These are phyloP conservation scores for Nakazawaea pomicola DNA, from an alignment of 805 yeast species.

Conservation along the genomic window DNA sequence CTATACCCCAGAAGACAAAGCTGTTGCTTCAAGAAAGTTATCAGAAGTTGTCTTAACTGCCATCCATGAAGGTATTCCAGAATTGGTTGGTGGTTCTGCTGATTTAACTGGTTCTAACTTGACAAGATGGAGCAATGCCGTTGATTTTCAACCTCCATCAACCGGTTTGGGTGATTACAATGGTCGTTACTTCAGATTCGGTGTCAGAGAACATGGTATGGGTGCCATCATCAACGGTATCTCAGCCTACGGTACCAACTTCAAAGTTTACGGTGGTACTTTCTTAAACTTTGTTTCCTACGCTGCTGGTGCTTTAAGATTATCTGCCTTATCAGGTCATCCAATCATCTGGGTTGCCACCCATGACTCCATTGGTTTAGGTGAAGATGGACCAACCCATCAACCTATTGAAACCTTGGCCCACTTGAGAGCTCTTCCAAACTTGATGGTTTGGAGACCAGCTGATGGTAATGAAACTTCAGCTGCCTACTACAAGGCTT, in stretches of 20 bases:
- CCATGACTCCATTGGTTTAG: constrained; percentile 85
- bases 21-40: constrained; percentile 92
- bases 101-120: constrained; percentile 96
- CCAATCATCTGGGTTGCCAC: constrained; percentile 87
- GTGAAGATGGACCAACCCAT: constrained; percentile 94
- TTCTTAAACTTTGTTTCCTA: constrained; percentile 88
- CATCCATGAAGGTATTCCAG: constrained; percentile 67
- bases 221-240: constrained; percentile 98
- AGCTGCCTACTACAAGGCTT: constrained; percentile 71
- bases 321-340: constrained; percentile 77
- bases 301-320: constrained; percentile 84
- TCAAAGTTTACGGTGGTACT: constrained; percentile 93
- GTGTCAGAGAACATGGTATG: constrained; percentile 99
- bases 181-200: constrained; percentile 95
- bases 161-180: constrained; percentile 77
- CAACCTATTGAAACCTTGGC: constrained; percentile 89
- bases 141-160: constrained; percentile 88
- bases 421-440: constrained; percentile 81
- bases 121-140: constrained; percentile 79
- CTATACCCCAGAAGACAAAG: constrained; percentile 71
- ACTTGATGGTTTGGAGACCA: constrained; percentile 85
- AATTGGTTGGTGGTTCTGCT: constrained; percentile 96
- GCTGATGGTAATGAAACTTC: constrained; percentile 89
- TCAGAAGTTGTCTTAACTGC: constrained; percentile 73
- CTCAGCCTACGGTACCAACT: constrained; percentile 82